These are phyloP conservation scores for Paspalum vaginatum DNA, from an alignment of 176 grass and related monocot species.

Conservation along the genomic window DNA sequence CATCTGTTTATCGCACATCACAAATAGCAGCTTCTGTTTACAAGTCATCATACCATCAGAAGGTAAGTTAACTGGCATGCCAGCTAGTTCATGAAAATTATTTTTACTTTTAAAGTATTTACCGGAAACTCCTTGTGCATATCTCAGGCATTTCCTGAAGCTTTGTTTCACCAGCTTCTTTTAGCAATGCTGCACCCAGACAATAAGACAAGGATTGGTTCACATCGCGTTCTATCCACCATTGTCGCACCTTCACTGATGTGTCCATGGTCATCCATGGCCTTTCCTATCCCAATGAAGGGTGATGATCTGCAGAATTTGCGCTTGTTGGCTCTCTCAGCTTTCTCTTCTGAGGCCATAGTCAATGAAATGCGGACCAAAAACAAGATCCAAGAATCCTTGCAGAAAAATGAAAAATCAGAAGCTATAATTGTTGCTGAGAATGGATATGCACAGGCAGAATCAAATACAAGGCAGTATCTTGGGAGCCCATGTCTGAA, in stretches of 20 bases:
- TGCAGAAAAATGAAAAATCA: slow-evolving; percentile 39
- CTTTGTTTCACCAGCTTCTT: slow-evolving; percentile 92
- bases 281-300: slow-evolving; percentile 63
- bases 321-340: slow-evolving; percentile 68
- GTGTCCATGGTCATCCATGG: slow-evolving; percentile 78
- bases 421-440: slow-evolving; percentile 39
- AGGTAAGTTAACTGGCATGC: slow-evolving; percentile 58
- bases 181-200: slow-evolving; percentile 88
- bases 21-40: slow-evolving; percentile 77
- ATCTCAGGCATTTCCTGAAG: slow-evolving; percentile 87
- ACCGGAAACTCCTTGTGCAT: slow-evolving; percentile 35
- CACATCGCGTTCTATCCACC: slow-evolving; percentile 77
- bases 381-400: slow-evolving; percentile 40
- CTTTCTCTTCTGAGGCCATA: slow-evolving; percentile 62
- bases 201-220: slow-evolving; percentile 88
- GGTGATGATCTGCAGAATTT: slow-evolving; percentile 53
- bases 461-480: slow-evolving; percentile 38
- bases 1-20: slow-evolving; percentile 80
- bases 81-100: slow-evolving; percentile 17
- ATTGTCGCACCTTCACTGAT: slow-evolving; percentile 59
- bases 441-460: slow-evolving; percentile 39
- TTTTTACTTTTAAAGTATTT: slow-evolving; percentile 41
- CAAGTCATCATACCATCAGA: slow-evolving; percentile 80
- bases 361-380: slow-evolving; percentile 42
- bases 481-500: slow-evolving; percentile 35